Base-by-base conservation (phyloP, 371 early-diverging fungal genomes). In the Mortierella sp. region DNA sequence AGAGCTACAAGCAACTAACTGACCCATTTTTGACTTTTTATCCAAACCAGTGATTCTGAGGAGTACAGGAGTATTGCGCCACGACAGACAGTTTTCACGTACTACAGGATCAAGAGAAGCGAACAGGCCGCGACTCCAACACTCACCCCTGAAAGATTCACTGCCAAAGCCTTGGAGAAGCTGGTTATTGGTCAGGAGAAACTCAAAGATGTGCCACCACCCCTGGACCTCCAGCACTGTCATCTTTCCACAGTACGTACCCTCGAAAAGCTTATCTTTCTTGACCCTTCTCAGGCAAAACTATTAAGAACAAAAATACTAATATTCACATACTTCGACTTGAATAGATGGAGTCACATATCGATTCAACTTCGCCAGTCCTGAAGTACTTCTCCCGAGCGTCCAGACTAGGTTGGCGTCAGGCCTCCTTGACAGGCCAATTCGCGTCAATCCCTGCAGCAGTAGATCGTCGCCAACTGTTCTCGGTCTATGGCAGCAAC, bases 401-500 rank as follows among this genome's bases (percentile, higher is more conserved):
- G 54, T 93, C 97, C 0, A 93, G 96, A 27, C 90, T 94, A 72
- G 91, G 93, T 38, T 95, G 96, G 94, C 93, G 97, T 12, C 90
- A 90, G 63, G 85, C 84, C 5, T 80, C 91, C 4, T 86, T 98
- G 54, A 84, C 87, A 1, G 75, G 87, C 6, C 94, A 94, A 65
- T 96, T 94, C 80, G 92, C 96, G 0, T 90, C 89, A 48, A 89
- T 97, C 3, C 83, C 94, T 6, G 77, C 83, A 11, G 83, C 87
- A 2, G 83, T 89, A 18, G 88, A 92, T 27, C 86, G 87, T 18
- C 81, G 84, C 2, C 80, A 92, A 65, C 74, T 95, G 29, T 97
- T 97, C 82, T 93, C 97, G 0, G 87, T 97, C 12, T 97, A 94
- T 82, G 94, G 92, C 74, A 92, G 95, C 16, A 96, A 95, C 71